Conservation (phyloP, 2,329 filamentous ascomycete genomes). For the Coccinonectria pachysandricola region DNA sequence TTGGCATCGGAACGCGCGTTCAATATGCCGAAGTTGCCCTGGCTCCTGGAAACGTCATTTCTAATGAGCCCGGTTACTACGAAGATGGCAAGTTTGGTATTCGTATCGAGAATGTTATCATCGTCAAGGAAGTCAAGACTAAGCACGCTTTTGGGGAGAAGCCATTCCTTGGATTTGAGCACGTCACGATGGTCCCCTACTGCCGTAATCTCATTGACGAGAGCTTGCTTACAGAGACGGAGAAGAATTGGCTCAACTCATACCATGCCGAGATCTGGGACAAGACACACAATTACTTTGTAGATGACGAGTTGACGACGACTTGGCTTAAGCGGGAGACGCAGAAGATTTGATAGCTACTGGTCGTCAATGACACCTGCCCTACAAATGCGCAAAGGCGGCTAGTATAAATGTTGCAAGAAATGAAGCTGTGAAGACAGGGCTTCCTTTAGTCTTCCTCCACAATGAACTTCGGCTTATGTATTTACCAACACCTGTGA, state of each 20-base stretch:
- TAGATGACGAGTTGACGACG: conserved; percentile 58
- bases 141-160: conserved; percentile 86
- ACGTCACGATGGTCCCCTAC: conserved; percentile 94
- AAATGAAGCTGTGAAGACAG: conserved; percentile 59
- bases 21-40: conserved; percentile 87
- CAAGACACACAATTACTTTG: conserved; percentile 71
- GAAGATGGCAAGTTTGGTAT: conserved; percentile 93
- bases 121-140: conserved; percentile 82
- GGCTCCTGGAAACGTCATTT: conserved; percentile 86
- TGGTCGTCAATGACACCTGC: conserved; percentile 17
- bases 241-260: conserved; percentile 79
- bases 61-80: conserved; percentile 94
- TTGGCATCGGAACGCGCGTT: conserved; percentile 86
- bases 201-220: conserved; percentile 80
- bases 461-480: conserved; percentile 30
- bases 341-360: conserved; percentile 43
- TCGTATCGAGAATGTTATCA: conserved; percentile 89
- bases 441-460: conserved; percentile 43
- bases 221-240: conserved; percentile 56
- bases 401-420: conserved; percentile 63
- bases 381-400: conserved; percentile 35
- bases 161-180: conserved; percentile 88
- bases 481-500: conserved; percentile 27
- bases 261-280: conserved; percentile 74
- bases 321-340: conserved; percentile 85